A percentile compares a stretch with the other conserved stretches of the same genome.
phyloP scores from a whole-genome alignment of 2,329 filamentous ascomycete genomes.

The Purpureocillium lavendulum region DNA sequence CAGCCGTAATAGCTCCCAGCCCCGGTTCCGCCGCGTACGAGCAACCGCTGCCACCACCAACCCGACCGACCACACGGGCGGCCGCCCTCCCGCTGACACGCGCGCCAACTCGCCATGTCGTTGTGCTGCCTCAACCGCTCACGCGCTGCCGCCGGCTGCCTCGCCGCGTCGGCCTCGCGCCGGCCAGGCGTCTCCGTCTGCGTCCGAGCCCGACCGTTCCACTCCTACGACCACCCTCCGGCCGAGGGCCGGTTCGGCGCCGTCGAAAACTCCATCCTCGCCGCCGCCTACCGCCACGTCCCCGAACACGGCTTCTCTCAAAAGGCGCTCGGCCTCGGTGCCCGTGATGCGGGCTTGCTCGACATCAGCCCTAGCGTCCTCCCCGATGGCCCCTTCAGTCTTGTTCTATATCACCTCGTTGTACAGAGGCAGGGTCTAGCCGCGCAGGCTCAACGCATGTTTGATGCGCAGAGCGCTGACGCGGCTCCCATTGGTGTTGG shows the following conservation, averaged over 20 bases:
- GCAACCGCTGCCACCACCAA: no score
- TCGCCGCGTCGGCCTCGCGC: no score
- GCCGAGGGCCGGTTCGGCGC: constrained; percentile 53
- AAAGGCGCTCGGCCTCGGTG: constrained; percentile 65
- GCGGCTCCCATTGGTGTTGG: constrained; percentile 34
- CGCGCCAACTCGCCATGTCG: no score
- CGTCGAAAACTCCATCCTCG: constrained; percentile 68
- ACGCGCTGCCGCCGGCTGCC: no score
- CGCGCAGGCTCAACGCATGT: constrained; percentile 25
- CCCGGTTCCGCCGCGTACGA: no score
- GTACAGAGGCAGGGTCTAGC: constrained; percentile 56
- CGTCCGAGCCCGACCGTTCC: constrained; percentile 37
- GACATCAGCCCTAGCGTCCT: constrained; percentile 81
- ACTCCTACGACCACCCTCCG: constrained; percentile 62
- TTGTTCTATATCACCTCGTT: constrained; percentile 71
- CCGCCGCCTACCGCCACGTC: constrained; percentile 71
- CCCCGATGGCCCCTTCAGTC: constrained; percentile 68
- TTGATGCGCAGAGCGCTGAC: constrained; percentile 24
- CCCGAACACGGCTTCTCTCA: constrained; percentile 76
- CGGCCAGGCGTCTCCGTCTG: no score
- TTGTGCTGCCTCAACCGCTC: no score
- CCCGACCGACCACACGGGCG: no score
- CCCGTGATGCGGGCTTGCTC: constrained; percentile 75
- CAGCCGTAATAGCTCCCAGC: no score
- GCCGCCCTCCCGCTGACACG: no score